Conservation (phyloP, 2,329 filamentous ascomycete genomes). For the Trichophyton schoenleinii region DNA sequence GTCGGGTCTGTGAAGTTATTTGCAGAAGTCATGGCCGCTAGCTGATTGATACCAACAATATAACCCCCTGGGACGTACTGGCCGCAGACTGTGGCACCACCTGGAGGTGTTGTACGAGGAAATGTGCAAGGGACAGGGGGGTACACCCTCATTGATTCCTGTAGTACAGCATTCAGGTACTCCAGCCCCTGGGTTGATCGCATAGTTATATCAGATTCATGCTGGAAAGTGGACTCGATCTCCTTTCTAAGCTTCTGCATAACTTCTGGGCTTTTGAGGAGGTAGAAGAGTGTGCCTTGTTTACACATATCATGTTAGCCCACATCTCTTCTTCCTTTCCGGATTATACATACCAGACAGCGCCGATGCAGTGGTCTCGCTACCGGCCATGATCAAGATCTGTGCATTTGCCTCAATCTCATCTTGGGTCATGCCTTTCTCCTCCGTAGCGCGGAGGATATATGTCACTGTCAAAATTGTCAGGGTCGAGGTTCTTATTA, state of each 20-base stretch:
- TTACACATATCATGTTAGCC: not conserved
- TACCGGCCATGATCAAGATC: conserved; percentile 28
- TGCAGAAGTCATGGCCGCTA: not conserved
- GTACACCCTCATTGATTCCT: not conserved
- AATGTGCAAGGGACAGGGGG: not conserved
- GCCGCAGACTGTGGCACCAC: not conserved
- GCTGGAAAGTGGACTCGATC: not conserved
- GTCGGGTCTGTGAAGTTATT: conserved; percentile 16
- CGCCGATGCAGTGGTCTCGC: conserved; percentile 37
- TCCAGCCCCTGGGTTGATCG: not conserved
- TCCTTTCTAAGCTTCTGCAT: not conserved
- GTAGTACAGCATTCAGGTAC: not conserved
- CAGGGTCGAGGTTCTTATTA: not conserved
- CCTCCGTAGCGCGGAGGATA: not conserved
- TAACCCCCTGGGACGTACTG: not conserved
- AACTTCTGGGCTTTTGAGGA: not conserved
- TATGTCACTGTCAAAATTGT: not conserved
- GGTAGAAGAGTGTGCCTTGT: not conserved
- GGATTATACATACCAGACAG: conserved; percentile 23
- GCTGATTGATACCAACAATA: not conserved
- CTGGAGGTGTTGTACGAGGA: not conserved
- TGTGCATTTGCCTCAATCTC: conserved; percentile 16
- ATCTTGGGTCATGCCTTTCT: conserved; percentile 7
- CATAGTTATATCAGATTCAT: not conserved
- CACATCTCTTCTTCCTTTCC: not conserved